A percentile compares a stretch with the other conserved stretches of the same genome.
Evolutionary conservation across 352 stramenopile genomes (phyloP).

Genomic region (Pythium brassicae): DNA sequence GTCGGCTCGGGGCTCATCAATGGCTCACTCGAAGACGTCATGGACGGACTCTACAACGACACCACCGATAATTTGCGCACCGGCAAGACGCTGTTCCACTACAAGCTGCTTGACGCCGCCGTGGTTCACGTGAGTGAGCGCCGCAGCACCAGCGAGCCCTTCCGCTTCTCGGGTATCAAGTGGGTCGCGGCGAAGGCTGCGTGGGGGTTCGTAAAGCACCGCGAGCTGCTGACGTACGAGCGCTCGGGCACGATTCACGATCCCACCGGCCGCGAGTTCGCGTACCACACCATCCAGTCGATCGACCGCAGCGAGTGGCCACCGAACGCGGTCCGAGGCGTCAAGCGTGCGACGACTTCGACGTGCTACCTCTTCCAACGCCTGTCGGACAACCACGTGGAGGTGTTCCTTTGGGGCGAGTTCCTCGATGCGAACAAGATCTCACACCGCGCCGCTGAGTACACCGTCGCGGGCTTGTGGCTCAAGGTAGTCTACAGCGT

Average conservation of each 20-base stretch:
- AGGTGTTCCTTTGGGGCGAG: conserved; percentile 38
- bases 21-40: conserved; percentile 25
- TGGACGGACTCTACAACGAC: conserved; percentile 41
- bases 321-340: conserved; percentile 18
- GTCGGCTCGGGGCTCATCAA: conserved; percentile 9
- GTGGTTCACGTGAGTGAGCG: conserved; percentile 30
- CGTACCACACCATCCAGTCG: conserved; percentile 20
- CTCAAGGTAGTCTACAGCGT: conserved; percentile 31
- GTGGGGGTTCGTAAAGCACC: conserved; percentile 25
- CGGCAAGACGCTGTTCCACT: conserved; percentile 29
- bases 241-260: conserved; percentile 11
- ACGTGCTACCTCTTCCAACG: conserved; percentile 44
- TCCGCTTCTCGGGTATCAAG: conserved; percentile 45
- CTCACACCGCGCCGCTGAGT: conserved; percentile 43
- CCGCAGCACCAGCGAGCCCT: conserved; percentile 25
- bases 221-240: conserved; percentile 42
- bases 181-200: conserved; percentile 28
- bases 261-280: conserved; percentile 11
- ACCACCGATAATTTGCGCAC: conserved; percentile 31
- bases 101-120: conserved; percentile 26
- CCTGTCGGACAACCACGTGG: conserved; percentile 23
- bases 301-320: conserved; percentile 19
- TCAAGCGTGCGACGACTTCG: conserved; percentile 33
- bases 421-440: too few species aligned
- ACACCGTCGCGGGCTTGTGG: conserved; percentile 31